A percentile compares a stretch with the other conserved stretches of the same genome.
Evolutionary conservation across 73 alveolate genomes (phyloP).

Genomic region (Paramecium biaurelia): DNA sequence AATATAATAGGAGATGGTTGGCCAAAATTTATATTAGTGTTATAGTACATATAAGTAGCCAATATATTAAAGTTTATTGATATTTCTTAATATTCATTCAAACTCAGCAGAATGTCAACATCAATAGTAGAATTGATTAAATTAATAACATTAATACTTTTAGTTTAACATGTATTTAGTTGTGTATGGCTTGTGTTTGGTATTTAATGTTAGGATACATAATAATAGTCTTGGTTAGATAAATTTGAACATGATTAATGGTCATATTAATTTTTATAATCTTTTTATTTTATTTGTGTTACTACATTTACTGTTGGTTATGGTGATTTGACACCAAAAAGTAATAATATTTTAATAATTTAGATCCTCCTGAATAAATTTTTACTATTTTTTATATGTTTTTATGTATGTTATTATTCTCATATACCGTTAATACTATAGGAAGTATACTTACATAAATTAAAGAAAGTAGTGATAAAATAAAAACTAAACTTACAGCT

Average conservation of each 20-base stretch:
- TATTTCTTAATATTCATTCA: background rate
- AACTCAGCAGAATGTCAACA: background rate
- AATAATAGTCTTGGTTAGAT: background rate
- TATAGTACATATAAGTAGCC: background rate
- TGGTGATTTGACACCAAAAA: conserved; percentile 53
- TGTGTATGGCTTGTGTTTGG: conserved; percentile 40
- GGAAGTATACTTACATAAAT: conserved; percentile 2
- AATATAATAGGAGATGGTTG: conserved; percentile 37
- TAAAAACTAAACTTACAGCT: background rate
- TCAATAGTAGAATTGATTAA: conserved; percentile 8
- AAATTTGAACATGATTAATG: background rate
- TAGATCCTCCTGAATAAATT: conserved; percentile 6
- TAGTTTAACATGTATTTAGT: conserved; percentile 19
- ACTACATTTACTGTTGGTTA: conserved; percentile 59
- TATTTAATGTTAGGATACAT: background rate
- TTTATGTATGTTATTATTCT: background rate
- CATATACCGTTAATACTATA: conserved; percentile 23
- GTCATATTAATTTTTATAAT: conserved; percentile 5
- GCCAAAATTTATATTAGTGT: background rate
- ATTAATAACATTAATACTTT: conserved; percentile 1
- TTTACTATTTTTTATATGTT: conserved; percentile 19
- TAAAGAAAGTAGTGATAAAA: conserved; percentile 14
- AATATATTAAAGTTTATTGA: background rate
- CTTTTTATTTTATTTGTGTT: conserved; percentile 55
- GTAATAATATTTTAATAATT: background rate